Conservation (phyloP, 805 yeast species). For the Alloascoidea africana region DNA sequence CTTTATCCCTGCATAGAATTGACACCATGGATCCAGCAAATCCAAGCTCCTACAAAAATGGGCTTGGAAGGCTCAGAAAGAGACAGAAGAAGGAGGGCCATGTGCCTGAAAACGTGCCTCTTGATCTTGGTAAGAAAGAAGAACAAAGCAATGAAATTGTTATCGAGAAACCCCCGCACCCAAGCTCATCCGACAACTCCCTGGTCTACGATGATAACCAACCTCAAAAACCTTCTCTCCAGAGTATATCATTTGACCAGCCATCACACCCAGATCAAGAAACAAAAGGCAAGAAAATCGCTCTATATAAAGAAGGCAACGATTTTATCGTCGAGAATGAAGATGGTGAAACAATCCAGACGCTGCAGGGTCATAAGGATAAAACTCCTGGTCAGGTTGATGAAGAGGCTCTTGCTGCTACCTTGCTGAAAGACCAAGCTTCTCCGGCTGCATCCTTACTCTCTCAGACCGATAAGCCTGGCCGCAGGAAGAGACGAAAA, state of each 20-base stretch:
- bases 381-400: not conserved
- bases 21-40: conserved; percentile 41
- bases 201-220: not conserved
- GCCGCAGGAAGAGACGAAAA: conserved; percentile 12
- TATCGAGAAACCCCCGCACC: conserved; percentile 6
- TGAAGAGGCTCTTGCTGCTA: too few relatives aligned
- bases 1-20: conserved; percentile 69
- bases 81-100: conserved; percentile 10
- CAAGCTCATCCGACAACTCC: conserved; percentile 3
- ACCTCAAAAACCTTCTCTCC: not conserved
- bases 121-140: conserved; percentile 21
- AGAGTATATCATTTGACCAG: not conserved
- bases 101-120: conserved; percentile 9
- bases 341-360: conserved; percentile 70
- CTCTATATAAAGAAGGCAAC: conserved; percentile 56
- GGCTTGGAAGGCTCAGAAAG: conserved; percentile 3
- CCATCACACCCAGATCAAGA: too few relatives aligned
- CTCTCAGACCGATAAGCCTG: conserved; percentile 1
- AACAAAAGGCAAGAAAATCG: conserved; percentile 6
- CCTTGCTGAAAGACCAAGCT: not conserved
- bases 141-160: conserved; percentile 19
- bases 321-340: conserved; percentile 66
- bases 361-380: not conserved
- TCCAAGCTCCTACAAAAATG: conserved; percentile 7
- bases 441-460: not conserved